Conservation (phyloP, 2,329 filamentous ascomycete genomes). For the Westerdykella sp. region DNA sequence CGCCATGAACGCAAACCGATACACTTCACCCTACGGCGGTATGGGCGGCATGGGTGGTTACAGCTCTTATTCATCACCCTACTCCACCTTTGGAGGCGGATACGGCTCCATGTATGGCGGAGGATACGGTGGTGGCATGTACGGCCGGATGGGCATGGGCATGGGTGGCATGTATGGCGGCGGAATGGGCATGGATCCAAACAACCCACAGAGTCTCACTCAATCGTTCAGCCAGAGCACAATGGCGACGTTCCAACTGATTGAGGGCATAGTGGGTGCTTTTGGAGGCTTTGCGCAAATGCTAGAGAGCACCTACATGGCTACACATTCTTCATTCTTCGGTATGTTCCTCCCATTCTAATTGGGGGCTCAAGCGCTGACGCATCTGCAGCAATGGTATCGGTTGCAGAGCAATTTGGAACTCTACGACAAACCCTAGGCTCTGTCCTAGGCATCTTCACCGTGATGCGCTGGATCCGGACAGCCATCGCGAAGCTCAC, state of each 20-base stretch:
- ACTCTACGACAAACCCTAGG: constrained; percentile 90
- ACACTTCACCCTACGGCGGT: constrained; percentile 44
- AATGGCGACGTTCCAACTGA: constrained; percentile 94
- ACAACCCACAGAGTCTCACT: constrained; percentile 91
- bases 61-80: constrained; percentile 50
- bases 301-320: constrained; percentile 99
- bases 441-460: constrained; percentile 91
- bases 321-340: constrained; percentile 97
- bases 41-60: constrained; percentile 44
- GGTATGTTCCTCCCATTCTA: constrained; percentile 53
- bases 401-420: constrained; percentile 93
- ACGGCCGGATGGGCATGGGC: constrained; percentile 37
- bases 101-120: constrained; percentile 38
- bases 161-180: constrained; percentile 30
- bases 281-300: constrained; percentile 98
- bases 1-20: constrained; percentile 51
- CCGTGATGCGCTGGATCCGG: constrained; percentile 87
- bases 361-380: constrained; percentile 9
- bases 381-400: constrained; percentile 70
- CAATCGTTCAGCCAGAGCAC: constrained; percentile 93
- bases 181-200: constrained; percentile 53
- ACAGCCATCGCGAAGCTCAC: constrained; percentile 89
- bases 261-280: constrained; percentile 91
- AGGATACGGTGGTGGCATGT: constrained; percentile 33
- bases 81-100: constrained; percentile 47